phyloP scores from a whole-genome alignment of 2,329 filamentous ascomycete species.

The Stemphylium beticola region DNA sequence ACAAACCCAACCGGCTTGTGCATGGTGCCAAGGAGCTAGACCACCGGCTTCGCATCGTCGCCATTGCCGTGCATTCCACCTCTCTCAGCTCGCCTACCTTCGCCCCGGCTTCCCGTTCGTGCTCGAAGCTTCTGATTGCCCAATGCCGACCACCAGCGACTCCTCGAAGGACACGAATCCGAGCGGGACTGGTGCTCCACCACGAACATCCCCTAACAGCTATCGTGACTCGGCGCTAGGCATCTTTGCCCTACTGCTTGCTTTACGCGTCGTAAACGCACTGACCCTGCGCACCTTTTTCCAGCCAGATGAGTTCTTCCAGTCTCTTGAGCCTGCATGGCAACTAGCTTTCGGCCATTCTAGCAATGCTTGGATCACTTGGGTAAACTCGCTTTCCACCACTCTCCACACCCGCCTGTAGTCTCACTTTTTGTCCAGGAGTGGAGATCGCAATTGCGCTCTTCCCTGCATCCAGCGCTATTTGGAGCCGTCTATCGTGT shows the following conservation, averaged over 20 bases:
- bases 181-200: slow-evolving; percentile 28
- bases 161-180: slow-evolving; percentile 40
- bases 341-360: slow-evolving; percentile 77
- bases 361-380: slow-evolving; percentile 91
- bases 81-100: slow-evolving; percentile 27
- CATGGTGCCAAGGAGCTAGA: slow-evolving; percentile 27
- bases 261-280: slow-evolving; percentile 80
- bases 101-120: slow-evolving; percentile 27
- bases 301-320: slow-evolving; percentile 97
- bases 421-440: slow-evolving; percentile 66
- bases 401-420: slow-evolving; percentile 10
- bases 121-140: slow-evolving; percentile 32
- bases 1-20: slow-evolving; percentile 24
- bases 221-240: slow-evolving; percentile 41
- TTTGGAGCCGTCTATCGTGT: slow-evolving; percentile 78
- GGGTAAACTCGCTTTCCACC: slow-evolving; percentile 66
- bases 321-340: slow-evolving; percentile 95
- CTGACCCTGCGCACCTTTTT: slow-evolving; percentile 86
- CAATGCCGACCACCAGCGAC: slow-evolving; percentile 40
- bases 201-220: slow-evolving; percentile 26
- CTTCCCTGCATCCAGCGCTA: slow-evolving; percentile 86
- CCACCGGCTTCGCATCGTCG: slow-evolving; percentile 29
- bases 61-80: slow-evolving; percentile 23
- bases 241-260: slow-evolving; percentile 56
- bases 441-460: slow-evolving; percentile 87